Base-by-base conservation (phyloP, 148 eudicot species). In the Tetragonia tetragonoides region DNA sequence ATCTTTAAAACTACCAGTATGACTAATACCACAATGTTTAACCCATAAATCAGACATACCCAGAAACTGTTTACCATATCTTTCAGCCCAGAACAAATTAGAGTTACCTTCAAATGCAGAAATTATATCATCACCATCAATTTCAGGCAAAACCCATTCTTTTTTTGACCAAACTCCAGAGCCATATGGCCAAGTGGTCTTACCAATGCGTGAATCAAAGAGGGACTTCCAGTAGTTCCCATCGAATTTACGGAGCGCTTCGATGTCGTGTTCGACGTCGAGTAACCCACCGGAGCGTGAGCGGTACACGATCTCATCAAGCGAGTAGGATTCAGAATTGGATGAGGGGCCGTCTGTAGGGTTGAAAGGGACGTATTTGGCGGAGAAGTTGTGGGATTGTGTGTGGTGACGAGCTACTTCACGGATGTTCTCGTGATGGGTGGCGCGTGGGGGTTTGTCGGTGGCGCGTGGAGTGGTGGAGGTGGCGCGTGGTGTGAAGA, bases 41-140 rank as follows among this genome's bases (percentile, higher is more conserved):
- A 92, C 98, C 98, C 98, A 94, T 79, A 94, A 83, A 82, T 94
- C 98, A 24, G 75, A 87, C 98, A 94, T 94, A 34, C 88, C 92
- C 28, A 94, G 81, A 66, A 89, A 90, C 77, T 92, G 88, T 77
- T 92, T 94, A 4, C 98, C 98, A 53, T 37, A 92, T 3, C 97
- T 79, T 81, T 94, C 97, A 18, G 98, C 98, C 97, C 97, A 94
- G 65, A 92, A 94, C 0, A 92, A 79, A 49, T 92, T 94, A 0
- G 97, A 94, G 63, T 92, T 94, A 3, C 98, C 97, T 72, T 92
- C 92, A 39, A 92, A 92, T 0, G 92, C 92, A 23, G 88, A 83
- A 0, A 90, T 90, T 20, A 94, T 91, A 46, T 94, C 97, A 41
- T 91, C 98, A 3, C 83, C 42, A 10, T 89, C 97, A 49, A 94